Evolutionary conservation across 768 basidiomycete species (phyloP).

Genomic region (Symmetrospora coprosmae): DNA sequence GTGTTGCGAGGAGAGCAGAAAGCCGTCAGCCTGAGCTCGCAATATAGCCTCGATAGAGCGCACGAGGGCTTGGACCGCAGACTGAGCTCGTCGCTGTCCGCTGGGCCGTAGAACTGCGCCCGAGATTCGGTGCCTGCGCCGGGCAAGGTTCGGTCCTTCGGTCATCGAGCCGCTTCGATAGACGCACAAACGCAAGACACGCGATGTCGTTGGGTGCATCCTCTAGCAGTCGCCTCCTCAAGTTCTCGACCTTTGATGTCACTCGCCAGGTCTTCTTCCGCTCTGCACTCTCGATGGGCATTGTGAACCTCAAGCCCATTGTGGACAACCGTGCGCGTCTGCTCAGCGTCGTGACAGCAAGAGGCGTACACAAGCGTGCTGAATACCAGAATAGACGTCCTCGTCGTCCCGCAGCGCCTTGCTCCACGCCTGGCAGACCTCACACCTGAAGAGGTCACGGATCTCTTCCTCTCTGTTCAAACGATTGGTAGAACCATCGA

Average conservation of each 20-base stretch:
- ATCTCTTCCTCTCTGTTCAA: slow-evolving; percentile 66
- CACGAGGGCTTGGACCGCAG: no score
- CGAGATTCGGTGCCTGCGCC: no score
- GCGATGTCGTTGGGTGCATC: no score
- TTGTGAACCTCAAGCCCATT: slow-evolving; percentile 2
- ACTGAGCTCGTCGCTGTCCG: no score
- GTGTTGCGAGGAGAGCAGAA: no score
- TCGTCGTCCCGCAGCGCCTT: slow-evolving; percentile 46
- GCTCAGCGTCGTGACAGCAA: background rate
- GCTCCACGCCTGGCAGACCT: slow-evolving; percentile 46
- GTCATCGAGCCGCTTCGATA: no score
- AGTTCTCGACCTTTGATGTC: slow-evolving; percentile 20
- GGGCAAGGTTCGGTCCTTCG: no score
- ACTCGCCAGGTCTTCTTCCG: slow-evolving; percentile 23
- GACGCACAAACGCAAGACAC: no score
- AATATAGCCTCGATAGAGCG: no score
- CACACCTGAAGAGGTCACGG: slow-evolving; percentile 50
- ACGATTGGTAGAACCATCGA: slow-evolving; percentile 67
- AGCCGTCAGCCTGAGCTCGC: no score
- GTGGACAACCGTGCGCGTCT: background rate
- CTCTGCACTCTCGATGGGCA: slow-evolving; percentile 3
- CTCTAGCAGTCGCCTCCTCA: no score
- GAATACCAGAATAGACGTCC: slow-evolving; percentile 47
- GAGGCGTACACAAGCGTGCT: background rate
- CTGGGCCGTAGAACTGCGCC: no score